Base-by-base conservation (phyloP, 148 eudicot species). In the Drosera capensis region DNA sequence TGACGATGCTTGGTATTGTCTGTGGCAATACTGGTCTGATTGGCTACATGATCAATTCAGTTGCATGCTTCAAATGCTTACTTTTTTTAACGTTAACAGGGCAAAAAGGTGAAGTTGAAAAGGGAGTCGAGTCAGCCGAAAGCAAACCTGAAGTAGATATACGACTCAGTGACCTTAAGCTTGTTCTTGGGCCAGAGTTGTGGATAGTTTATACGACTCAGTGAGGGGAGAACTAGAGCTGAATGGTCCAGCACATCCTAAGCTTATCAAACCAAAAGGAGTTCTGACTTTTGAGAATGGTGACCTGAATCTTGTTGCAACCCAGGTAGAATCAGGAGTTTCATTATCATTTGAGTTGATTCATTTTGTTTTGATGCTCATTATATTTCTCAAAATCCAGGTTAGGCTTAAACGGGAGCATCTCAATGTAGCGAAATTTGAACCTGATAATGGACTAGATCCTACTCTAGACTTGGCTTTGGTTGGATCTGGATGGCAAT, bases 401-500 rank as follows among this genome's bases (percentile, higher is more conserved):
- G 75, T 92, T 57, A 78, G 99, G 71, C 79, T 92, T 18, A 92
- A 92, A 60, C 51, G 94, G 35, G 99, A 92, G 57, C 99, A 92
- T 76, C 76, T 85, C 30, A 92, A 92, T 57, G 71, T 77, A 41
- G 99, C 99, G 18, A 92, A 92, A 66, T 92, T 92, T 60, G 99
- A 92, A 71, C 88, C 99, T 39, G 95, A 85, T 48, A 70, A 85
- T 64, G 99, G 99, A 48, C 68, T 92, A 39, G 95, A 92, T 63
- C 99, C 99, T 16, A 68, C 72, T 64, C 55, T 92, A 48, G 99
- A 92, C 71, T 66, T 92, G 13, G 99, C 94, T 55, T 64, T 92
- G 70, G 99, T 85, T 51, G 95, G 99, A 57, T 81, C 99, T 8
- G 99, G 85, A 64, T 92, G 99, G 95, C 95, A 92, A 65, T 92